Evolutionary conservation across 1,284 basidiomycete genomes (phyloP).

Genomic region (Naganishia sp.): DNA sequence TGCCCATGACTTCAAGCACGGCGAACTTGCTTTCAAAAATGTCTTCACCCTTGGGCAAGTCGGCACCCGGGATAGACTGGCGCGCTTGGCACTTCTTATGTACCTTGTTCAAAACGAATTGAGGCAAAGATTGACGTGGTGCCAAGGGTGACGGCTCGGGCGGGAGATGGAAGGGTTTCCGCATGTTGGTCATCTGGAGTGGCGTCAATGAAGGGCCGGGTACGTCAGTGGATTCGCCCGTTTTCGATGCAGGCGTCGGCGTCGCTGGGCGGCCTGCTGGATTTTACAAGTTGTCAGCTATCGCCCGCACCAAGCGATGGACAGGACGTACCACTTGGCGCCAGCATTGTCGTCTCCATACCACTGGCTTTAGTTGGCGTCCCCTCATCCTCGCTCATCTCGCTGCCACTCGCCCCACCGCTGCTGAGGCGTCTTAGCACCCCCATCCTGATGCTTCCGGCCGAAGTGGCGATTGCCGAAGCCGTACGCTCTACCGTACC

Average conservation of each 20-base stretch:
- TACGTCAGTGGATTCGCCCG: not conserved
- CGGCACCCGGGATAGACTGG: slow-evolving; percentile 48
- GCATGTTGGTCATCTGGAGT: slow-evolving; percentile 9
- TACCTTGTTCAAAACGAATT: slow-evolving; percentile 42
- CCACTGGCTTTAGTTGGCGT: slow-evolving; percentile 51
- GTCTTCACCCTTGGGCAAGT: slow-evolving; percentile 46
- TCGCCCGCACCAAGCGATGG: slow-evolving; percentile 32
- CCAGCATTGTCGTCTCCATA: slow-evolving; percentile 26
- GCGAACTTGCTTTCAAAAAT: slow-evolving; percentile 62
- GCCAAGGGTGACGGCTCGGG: slow-evolving; percentile 28
- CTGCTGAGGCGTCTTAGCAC: slow-evolving; percentile 44
- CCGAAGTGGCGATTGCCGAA: slow-evolving; percentile 10
- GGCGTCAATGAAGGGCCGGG: slow-evolving; percentile 20
- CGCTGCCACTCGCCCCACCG: slow-evolving; percentile 37
- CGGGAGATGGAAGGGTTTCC: slow-evolving; percentile 12
- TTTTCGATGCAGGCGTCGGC: slow-evolving; percentile 24
- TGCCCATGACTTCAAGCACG: slow-evolving; percentile 78
- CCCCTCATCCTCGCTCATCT: slow-evolving; percentile 50
- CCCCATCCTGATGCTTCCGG: slow-evolving; percentile 34
- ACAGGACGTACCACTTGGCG: slow-evolving; percentile 6
- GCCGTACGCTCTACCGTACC: slow-evolving; percentile 1
- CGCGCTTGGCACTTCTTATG: slow-evolving; percentile 49
- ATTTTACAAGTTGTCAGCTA: slow-evolving; percentile 6
- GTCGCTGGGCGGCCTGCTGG: slow-evolving; percentile 31
- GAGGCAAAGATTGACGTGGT: slow-evolving; percentile 51